Conservation (phyloP, 1,284 basidiomycete species). For the Clitocybe nebularis region DNA sequence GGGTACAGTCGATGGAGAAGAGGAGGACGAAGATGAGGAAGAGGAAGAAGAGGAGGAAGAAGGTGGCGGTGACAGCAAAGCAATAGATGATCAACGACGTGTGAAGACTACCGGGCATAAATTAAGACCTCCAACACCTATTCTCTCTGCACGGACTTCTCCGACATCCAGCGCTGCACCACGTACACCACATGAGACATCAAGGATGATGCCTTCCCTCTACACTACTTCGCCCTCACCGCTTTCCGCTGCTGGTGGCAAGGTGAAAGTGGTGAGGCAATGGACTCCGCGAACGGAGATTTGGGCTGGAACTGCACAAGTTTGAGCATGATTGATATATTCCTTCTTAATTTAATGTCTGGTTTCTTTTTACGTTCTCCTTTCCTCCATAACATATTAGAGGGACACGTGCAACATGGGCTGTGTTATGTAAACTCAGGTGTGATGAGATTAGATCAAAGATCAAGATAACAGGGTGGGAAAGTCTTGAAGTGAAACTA, state of each 20-base stretch:
- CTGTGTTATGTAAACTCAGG: not conserved
- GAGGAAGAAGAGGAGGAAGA: conserved; percentile 53
- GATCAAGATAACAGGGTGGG: conserved; percentile 13
- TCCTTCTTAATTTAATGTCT: conserved; percentile 10
- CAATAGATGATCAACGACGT: conserved; percentile 23
- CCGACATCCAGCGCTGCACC: conserved; percentile 37
- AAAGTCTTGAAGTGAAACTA: conserved; percentile 22
- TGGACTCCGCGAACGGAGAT: conserved; percentile 34
- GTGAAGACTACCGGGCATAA: conserved; percentile 17
- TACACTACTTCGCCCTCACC: conserved; percentile 23
- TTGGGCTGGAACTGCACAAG: conserved; percentile 34
- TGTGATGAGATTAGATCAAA: conserved; percentile 5
- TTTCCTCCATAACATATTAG: conserved; percentile 8
- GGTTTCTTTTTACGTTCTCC: conserved; percentile 6
- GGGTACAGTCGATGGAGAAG: conserved; percentile 45
- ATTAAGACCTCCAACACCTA: conserved; percentile 23
- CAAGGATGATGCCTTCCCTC: conserved; percentile 16
- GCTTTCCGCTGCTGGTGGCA: conserved; percentile 27
- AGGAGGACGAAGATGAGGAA: conserved; percentile 56
- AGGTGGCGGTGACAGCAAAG: conserved; percentile 32
- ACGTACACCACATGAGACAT: conserved; percentile 30
- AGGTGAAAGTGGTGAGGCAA: conserved; percentile 47
- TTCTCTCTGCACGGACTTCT: conserved; percentile 44
- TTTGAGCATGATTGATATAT: conserved; percentile 22
- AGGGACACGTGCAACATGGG: not conserved